A percentile compares a stretch with the other conserved stretches of the same genome.
phyloP scores from a whole-genome alignment of 805 yeast species.

The Blastobotrys terrestris region DNA sequence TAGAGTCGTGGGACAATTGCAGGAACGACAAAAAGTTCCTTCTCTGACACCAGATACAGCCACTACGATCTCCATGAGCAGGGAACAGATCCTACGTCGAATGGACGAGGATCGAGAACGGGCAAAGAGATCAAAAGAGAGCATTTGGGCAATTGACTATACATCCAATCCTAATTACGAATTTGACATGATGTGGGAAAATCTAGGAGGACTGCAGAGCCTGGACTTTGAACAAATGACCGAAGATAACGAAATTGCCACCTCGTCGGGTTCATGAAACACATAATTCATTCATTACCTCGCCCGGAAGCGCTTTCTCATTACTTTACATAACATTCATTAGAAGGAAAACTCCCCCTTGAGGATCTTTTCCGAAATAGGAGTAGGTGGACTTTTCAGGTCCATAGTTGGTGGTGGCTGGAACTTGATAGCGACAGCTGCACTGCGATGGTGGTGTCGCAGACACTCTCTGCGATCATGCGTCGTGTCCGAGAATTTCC shows the following conservation, averaged over 20 bases:
- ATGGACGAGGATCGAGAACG: conserved; percentile 94
- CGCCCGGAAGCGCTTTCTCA: too few relatives aligned
- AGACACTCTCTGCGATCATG: conserved; percentile 10
- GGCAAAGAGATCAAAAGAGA: conserved; percentile 73
- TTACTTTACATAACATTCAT: background rate
- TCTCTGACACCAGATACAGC: conserved; percentile 11
- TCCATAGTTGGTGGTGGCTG: conserved; percentile 13
- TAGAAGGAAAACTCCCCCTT: conserved; percentile 29
- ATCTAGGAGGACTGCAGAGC: conserved; percentile 31
- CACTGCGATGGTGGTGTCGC: conserved; percentile 27
- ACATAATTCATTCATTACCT: too few relatives aligned
- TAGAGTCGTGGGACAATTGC: conserved; percentile 18
- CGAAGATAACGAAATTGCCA: conserved; percentile 50
- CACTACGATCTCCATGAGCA: conserved; percentile 21
- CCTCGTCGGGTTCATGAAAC: too few relatives aligned
- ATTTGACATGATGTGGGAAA: conserved; percentile 43
- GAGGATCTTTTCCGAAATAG: conserved; percentile 30
- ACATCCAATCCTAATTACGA: conserved; percentile 42
- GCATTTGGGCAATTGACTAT: conserved; percentile 56
- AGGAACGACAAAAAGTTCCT: conserved; percentile 22
- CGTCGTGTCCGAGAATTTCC: conserved; percentile 1
- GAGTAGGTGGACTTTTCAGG: conserved; percentile 26
- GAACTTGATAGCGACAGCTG: conserved; percentile 25
- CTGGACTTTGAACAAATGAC: conserved; percentile 47
- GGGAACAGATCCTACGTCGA: conserved; percentile 58